Conservation (phyloP, 441 rosid species). For the Viola pubescens region DNA sequence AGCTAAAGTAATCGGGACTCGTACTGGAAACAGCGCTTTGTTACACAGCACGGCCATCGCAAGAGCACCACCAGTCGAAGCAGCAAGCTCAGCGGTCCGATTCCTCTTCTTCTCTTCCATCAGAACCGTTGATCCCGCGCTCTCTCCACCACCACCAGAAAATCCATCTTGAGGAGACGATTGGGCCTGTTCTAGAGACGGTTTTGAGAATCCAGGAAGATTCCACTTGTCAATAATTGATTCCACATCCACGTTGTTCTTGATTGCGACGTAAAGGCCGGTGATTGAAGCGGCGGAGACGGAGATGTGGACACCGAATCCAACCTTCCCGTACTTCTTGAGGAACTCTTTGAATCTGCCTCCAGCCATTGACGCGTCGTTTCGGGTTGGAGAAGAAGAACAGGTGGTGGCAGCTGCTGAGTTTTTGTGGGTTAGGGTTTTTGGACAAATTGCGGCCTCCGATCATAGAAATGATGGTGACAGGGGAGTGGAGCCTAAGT, state of each 20-base stretch:
- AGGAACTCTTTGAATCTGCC: conserved; percentile 49
- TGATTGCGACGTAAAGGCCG: conserved; percentile 65
- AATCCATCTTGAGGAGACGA: neutral
- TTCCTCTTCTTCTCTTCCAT: conserved; percentile 19
- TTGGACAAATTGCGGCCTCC: neutral
- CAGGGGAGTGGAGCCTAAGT: neutral
- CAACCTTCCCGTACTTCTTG: conserved; percentile 71
- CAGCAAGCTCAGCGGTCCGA: conserved; percentile 54
- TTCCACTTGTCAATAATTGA: conserved; percentile 42
- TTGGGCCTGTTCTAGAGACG: conserved; percentile 12
- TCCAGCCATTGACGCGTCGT: neutral
- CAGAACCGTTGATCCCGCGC: conserved; percentile 5
- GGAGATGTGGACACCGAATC: conserved; percentile 54
- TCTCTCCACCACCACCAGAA: neutral
- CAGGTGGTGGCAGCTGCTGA: neutral
- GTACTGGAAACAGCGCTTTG: conserved; percentile 72
- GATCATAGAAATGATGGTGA: neutral
- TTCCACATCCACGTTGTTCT: conserved; percentile 67
- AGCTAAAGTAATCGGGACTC: conserved; percentile 80
- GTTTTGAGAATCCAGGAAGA: conserved; percentile 38
- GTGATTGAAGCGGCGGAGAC: conserved; percentile 57
- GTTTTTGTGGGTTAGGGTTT: conserved; percentile 16
- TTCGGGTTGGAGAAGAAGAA: too few species aligned
- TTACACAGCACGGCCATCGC: conserved; percentile 76
- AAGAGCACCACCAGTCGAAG: conserved; percentile 80